Base-by-base conservation (phyloP, 179 eudicot genomes). In the Heliamphora pulchella region DNA sequence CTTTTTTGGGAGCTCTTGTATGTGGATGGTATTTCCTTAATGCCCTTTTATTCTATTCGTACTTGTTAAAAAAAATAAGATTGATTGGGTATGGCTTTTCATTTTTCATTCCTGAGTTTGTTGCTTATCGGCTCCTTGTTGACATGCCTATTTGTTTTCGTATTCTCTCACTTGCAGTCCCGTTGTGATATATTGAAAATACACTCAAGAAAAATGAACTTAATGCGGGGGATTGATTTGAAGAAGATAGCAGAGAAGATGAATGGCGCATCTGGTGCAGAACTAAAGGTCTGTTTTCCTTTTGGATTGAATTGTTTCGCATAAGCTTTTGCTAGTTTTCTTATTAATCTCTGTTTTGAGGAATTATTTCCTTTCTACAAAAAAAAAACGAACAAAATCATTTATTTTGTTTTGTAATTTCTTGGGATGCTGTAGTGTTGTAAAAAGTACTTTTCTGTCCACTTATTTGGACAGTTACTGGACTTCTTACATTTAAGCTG, bases 231-330 rank as follows among this genome's bases (percentile, higher is more conserved):
- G 65, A 95, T 95, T 78, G 98, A 95, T 86, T 86, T 95, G 81
- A 95, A 93, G 87, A 95, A 95, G 92, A 95, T 95, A 75, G 97
- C 96, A 10, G 98, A 87, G 82, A 94, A 94, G 86, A 94, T 94
- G 98, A 90, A 88, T 70, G 96, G 97, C 14, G 98, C 98, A n/a
- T 94, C 98, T 79, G 98, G 98, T 85, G 98, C 98, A 50, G 98
- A 94, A 86, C 89, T 93, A 9, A 94, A 94, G 98, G 98, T 93
- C 15, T 61, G 87, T 67, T 50, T 22, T 18, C 11, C 47, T 59
- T 41, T 48, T 54, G 6, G 3, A 9, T 55, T 62, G 43, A 14
- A 13, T 20, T 74, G 0, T 78, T 74, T 44, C 5, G 7, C 78
- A 17, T 17, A 59, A 0, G 5, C 44, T 3, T 58, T 47, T 9